phyloP scores from a whole-genome alignment of 805 yeast genomes.

The Lipomyces japonicus region DNA sequence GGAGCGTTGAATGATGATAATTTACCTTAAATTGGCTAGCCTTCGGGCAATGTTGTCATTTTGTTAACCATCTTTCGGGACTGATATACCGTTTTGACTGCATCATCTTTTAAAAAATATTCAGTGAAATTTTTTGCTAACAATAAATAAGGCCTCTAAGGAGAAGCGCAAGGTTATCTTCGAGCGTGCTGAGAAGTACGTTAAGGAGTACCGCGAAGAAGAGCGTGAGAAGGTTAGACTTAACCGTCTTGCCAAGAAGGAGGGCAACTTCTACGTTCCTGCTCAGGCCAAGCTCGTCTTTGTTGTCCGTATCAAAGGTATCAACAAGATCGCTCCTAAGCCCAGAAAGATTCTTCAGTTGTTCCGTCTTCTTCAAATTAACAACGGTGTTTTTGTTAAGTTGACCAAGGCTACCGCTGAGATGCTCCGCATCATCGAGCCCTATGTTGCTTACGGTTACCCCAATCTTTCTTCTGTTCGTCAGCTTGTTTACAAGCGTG shows the following conservation, averaged over 20 bases:
- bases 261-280: slow-evolving; percentile 86
- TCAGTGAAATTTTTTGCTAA: neutral
- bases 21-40: slow-evolving; percentile 26
- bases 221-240: slow-evolving; percentile 74
- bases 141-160: slow-evolving; percentile 41
- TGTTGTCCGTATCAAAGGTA: slow-evolving; percentile 75
- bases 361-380: slow-evolving; percentile 72
- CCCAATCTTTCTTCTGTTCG: slow-evolving; percentile 70
- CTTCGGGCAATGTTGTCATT: slow-evolving; percentile 58
- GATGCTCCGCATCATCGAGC: slow-evolving; percentile 73
- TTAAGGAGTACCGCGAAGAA: slow-evolving; percentile 83
- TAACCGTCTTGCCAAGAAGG: slow-evolving; percentile 90
- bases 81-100: slow-evolving; percentile 44
- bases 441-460: slow-evolving; percentile 79
- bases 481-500: slow-evolving; percentile 77
- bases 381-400: slow-evolving; percentile 75
- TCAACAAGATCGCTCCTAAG: slow-evolving; percentile 74
- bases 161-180: slow-evolving; percentile 59
- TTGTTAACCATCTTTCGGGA: slow-evolving; percentile 85
- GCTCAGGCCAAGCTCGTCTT: slow-evolving; percentile 67
- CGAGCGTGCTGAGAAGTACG: slow-evolving; percentile 93
- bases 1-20: slow-evolving; percentile 27
- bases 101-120: neutral
- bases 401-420: slow-evolving; percentile 76
- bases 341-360: slow-evolving; percentile 78